Evolutionary conservation across 805 yeast species (phyloP), one percentile per base, ranked within the genome.

Genomic region (Lipomyces sp.): DNA sequence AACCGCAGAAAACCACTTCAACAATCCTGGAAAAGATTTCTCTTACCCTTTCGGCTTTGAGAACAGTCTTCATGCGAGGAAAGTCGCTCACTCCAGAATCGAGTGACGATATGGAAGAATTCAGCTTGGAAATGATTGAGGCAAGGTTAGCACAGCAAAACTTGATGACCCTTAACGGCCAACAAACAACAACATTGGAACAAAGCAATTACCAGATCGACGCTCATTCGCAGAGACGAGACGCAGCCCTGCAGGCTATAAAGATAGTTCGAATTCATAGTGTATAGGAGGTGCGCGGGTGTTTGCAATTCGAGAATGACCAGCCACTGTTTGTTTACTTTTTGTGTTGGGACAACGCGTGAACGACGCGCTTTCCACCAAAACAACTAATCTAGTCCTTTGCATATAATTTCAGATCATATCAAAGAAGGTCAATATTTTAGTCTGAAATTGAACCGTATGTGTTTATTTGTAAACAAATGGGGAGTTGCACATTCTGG

Each of bases 201-300:
- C 26, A 49, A 33, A 19, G 23, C 16, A 32, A 43, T 13, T 37
- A 55, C 59, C 51, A 55, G 22, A 23, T 47, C 53, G n/a, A 44
- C 39, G 42, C 57, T 51, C 34, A 33, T 26, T 21, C 43, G 34
- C 18, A 55, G 29, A 2, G 59, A 55, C 14, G 59, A 41, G 29
- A 55, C 59, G 38, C 59, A 51, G 6, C 59, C 59, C 23, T 55
- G 57, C 43, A 55, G 41, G 41, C 58, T 53, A 49, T 53, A 53
- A 18, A 40, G 28, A 43, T 53, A 50, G 21, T 47, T 50, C 8
- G 55, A 50, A 33, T 43, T 50, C 58, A 53, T 53, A 10, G 10
- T 10, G 10, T 10, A 26, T 6, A 26, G 29, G 29, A 6, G 29
- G 29, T 10, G 10, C 10, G 29, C 6, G 10, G n/a, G n/a, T n/a